Percentiles rank a stretch among this genome's conserved stretches.
phyloP scores from a whole-genome alignment of 176 grass and related monocot genomes.

The Echinochloa phyllopogon region DNA sequence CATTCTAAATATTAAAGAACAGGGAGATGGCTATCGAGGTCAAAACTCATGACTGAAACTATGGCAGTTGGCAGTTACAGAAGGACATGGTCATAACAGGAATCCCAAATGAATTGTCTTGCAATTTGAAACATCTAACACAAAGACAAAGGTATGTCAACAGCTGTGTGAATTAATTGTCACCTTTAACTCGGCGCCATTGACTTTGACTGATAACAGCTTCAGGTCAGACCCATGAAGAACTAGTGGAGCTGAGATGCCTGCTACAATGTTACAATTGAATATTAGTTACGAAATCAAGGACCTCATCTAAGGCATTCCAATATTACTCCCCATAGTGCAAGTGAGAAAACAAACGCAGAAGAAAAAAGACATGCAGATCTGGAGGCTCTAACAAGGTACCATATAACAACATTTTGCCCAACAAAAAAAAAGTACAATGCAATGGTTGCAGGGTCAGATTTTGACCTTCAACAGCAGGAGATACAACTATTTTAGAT shows the following conservation, averaged over 20 bases:
- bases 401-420: constrained; percentile 2
- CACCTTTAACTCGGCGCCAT: constrained; percentile 83
- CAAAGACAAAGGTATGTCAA: constrained; percentile 22
- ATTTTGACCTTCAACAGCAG: constrained; percentile 71
- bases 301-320: constrained; percentile 14
- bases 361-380: constrained; percentile 25
- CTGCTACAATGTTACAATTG: constrained; percentile 33
- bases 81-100: neutral
- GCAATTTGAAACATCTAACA: neutral
- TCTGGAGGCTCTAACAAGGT: constrained; percentile 6
- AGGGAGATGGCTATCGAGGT: neutral
- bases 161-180: constrained; percentile 18
- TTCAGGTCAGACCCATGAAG: constrained; percentile 88
- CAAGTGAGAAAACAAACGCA: constrained; percentile 27
- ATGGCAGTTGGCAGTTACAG: neutral
- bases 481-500: constrained; percentile 85
- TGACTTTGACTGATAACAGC: constrained; percentile 88
- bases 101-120: neutral
- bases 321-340: neutral
- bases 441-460: constrained; percentile 14
- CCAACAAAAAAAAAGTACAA: neutral
- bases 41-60: neutral
- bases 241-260: constrained; percentile 68
- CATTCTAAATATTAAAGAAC: neutral
- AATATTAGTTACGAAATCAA: constrained; percentile 21